A percentile compares a stretch with the other conserved stretches of the same genome.
These are phyloP conservation scores for Dictyostelium intermedium DNA, from an alignment of 78 protist species.

Conservation along the genomic window DNA sequence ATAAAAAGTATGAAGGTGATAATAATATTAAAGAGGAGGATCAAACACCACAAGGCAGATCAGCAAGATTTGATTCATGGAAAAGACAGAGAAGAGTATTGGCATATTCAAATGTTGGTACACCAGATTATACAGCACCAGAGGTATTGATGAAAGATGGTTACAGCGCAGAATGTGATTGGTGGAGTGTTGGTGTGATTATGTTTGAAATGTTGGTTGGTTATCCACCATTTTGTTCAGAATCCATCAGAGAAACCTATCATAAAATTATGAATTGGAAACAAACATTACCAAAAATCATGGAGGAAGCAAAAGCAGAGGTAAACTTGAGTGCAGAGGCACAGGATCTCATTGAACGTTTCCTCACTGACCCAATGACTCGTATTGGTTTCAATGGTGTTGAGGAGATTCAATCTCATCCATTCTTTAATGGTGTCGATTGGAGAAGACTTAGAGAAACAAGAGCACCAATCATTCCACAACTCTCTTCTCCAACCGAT, in stretches of 20 bases:
- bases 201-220: slow-evolving; percentile 91
- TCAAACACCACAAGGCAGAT: not conserved
- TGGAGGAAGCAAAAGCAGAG: slow-evolving; percentile 84
- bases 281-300: slow-evolving; percentile 75
- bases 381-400: slow-evolving; percentile 84
- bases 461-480: slow-evolving; percentile 79
- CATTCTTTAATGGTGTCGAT: slow-evolving; percentile 90
- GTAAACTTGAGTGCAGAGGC: slow-evolving; percentile 80
- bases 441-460: slow-evolving; percentile 73
- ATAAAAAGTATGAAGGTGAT: slow-evolving; percentile 67
- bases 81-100: slow-evolving; percentile 80
- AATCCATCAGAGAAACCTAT: slow-evolving; percentile 82
- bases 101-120: slow-evolving; percentile 91
- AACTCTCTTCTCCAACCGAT: slow-evolving; percentile 40
- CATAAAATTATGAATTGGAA: slow-evolving; percentile 83
- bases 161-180: slow-evolving; percentile 92
- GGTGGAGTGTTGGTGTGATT: slow-evolving; percentile 96
- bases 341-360: slow-evolving; percentile 82
- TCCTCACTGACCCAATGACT: slow-evolving; percentile 65
- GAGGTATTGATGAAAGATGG: slow-evolving; percentile 92
- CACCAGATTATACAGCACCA: slow-evolving; percentile 95
- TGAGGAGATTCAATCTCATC: slow-evolving; percentile 88
- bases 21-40: slow-evolving; percentile 60
- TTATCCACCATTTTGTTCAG: slow-evolving; percentile 93
- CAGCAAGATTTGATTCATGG: slow-evolving; percentile 83